Base-by-base conservation (phyloP, 345 rosid genomes). In the Rhodamnia argentea region DNA sequence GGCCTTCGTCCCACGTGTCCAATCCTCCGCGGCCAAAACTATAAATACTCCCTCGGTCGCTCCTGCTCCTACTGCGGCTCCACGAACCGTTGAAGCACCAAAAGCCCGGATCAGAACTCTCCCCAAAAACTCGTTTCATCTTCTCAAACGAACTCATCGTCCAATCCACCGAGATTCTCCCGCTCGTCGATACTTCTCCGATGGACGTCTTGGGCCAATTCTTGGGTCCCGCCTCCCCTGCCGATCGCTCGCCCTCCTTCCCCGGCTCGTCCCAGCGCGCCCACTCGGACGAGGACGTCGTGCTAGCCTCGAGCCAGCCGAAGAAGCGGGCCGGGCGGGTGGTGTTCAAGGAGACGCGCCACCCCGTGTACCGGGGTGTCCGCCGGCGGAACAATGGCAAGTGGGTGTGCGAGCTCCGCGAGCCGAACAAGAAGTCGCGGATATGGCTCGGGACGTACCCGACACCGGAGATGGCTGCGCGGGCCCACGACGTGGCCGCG, bases 291-390 rank as follows among this genome's bases (percentile, higher is more conserved):
- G 93, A 89, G 84, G 89, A 91, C 27, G 3, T 88, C 51, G 62
- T 60, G 27, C 87, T 94, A 7, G 96, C 96, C 10, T 90, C 91
- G 57, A 91, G 89, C 91, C 88, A 85, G 85, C 96, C 96, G 0
- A 94, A 94, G 93, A 94, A 89, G 88, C 91, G 94, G 18, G 94
- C 96, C 0, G 96, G 93, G 4, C 52, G 95, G 85, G 92, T 88
- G 84, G 92, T 92, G 90, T 93, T 93, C 83, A 90, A 86, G 86
- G 95, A 93, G 91, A 93, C 95, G 14, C 90, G 95, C 6, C 95
- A 93, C 83, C 94, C 95, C 2, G 86, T 92, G 1, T 93, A 92
- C 88, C 91, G 87, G 12, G 95, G 95, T 3, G 93, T 93, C 6
- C 85, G 95, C 57, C 86, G 87, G 24, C 83, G 92, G 85, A 86